Conservation (phyloP, 306 rosid species). For the Begonia loranthoides region DNA sequence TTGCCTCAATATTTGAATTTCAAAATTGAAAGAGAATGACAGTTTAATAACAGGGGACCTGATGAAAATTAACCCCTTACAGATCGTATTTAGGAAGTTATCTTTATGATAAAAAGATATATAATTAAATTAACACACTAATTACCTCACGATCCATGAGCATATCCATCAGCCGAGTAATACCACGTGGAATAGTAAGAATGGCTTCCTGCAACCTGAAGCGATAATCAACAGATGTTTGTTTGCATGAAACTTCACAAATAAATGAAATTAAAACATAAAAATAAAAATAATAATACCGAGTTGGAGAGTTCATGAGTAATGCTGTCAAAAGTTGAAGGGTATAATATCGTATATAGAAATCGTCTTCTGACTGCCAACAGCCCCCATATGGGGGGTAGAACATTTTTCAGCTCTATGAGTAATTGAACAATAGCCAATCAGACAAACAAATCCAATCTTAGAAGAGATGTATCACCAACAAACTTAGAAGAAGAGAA, state of each 20-base stretch:
- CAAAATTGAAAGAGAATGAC: neutral
- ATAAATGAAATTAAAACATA: neutral
- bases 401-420: too few relatives aligned
- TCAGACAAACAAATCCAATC: slow-evolving; percentile 8
- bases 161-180: slow-evolving; percentile 94
- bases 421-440: too few relatives aligned
- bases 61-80: neutral
- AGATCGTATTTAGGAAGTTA: neutral
- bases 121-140: neutral
- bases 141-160: slow-evolving; percentile 96
- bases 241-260: neutral
- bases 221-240: slow-evolving; percentile 26
- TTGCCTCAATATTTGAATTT: neutral
- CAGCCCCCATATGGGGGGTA: neutral
- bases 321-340: slow-evolving; percentile 89
- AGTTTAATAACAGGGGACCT: neutral
- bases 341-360: slow-evolving; percentile 85
- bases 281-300: slow-evolving; percentile 24
- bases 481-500: slow-evolving; percentile 75
- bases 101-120: neutral
- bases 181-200: slow-evolving; percentile 81
- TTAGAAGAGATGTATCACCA: slow-evolving; percentile 42
- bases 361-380: slow-evolving; percentile 86
- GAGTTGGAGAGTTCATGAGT: slow-evolving; percentile 67
- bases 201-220: slow-evolving; percentile 94